Base-by-base conservation (phyloP, 2,329 filamentous ascomycete genomes). In the Emericellopsis cladophorae region DNA sequence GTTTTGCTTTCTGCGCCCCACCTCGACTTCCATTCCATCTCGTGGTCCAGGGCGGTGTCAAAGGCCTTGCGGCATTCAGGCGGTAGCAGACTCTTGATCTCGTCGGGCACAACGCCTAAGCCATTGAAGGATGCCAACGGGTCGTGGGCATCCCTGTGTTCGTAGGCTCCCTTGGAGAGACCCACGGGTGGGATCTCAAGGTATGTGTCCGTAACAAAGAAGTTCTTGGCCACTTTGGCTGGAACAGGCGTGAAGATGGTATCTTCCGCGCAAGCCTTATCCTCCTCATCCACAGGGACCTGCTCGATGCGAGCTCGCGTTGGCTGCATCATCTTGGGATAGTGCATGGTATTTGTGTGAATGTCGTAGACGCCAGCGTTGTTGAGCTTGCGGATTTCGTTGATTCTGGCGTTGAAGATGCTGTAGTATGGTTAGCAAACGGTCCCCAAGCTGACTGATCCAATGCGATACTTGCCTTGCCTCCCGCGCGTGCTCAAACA, bases 341-440 rank as follows among this genome's bases (percentile, higher is more conserved):
- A 93, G 55, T 92, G 86, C 73, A 95, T 83, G 44, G 74, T 64
- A 58, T 98, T 98, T 41, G 92, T 96, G 64, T 96, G 89, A 22
- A 90, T 79, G 53, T 98, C 89, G 61, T 96, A 96, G 41, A 90
- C 74, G 38, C 92, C 92, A 21, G 74, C 64, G 8, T 81, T 68
- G 49, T 84, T 92, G 35, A 72, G 65, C 45, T 73, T 74, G 41
- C 92, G 83, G 41, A 79, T 68, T 14, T 74, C 71, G 29, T 79
- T 73, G 44, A 96, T 74, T 15, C 71, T 67, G 16, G 83, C 73
- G 60, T 96, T 98, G 67, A 92, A 96, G 37, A 79, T 79, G 57
- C 90, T 95, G 45, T 33, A 24, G 18, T n/a, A 2, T 31, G 12
- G 32, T 49, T 42, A 50, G 49, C 36, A 8, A 22, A 33, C 6